Base-by-base conservation (phyloP, 2,329 filamentous ascomycete genomes). In the Cladosporium sp. region DNA sequence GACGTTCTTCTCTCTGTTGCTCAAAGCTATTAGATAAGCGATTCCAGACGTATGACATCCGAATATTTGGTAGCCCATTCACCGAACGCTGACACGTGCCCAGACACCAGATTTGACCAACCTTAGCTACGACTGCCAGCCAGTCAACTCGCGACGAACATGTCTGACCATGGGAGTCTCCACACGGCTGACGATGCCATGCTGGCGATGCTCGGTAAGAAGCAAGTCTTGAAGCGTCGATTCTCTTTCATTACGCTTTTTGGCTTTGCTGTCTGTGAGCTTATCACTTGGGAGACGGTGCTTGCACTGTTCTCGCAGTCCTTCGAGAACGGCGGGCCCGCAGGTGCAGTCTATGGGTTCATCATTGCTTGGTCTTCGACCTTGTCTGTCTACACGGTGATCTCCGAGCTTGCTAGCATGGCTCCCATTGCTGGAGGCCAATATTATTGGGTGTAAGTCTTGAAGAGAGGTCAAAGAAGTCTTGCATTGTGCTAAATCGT, bases 331-430 rank as follows among this genome's bases (percentile, higher is more conserved):
- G 76, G 77, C 15, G 77, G 77, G 4, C 76, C 79, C 12, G 73
- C 77, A 1, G 79, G 80, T 4, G 68, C 80, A 6, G 66, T 82
- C 9, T 82, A 80, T 61, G 78, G 78, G 48, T 83, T 77, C 67
- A 73, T 82, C 32, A 75, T 82, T 47, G 76, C 79, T 17, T 81
- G 78, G 77, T 64, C 70, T 17, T 77, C 75, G 1, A 81, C 77
- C 0, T 62, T 83, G 55, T 77, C 72, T 0, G 72, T 76, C 3
- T 79, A 78, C 60, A 75, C 73, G 0, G 75, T 77, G 15, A 74
- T 80, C 44, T 75, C 73, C 1, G 78, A 80, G 60, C 63, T 79
- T 35, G 76, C 73, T 0, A 78, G 76, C 4, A 75, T 80, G 72
- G 71, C 76, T 6, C 76, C 76, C 0, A 78, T 77, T 35, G 73